Conservation (phyloP, 345 rosid genomes). For the Salix exigua region DNA sequence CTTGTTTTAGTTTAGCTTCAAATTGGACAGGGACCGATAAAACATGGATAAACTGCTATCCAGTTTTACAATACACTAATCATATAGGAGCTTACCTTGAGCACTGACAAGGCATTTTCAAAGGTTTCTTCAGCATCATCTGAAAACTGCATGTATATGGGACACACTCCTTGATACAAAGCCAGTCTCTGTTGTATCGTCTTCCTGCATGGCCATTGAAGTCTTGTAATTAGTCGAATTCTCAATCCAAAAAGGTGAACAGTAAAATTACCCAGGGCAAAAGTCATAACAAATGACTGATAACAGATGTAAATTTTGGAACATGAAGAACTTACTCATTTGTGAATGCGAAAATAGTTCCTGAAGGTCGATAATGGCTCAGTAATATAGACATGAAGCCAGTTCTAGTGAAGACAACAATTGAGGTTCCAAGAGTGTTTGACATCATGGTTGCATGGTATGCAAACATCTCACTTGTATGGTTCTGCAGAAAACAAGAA, state of each 20-base stretch:
- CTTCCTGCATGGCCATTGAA: conserved; percentile 52
- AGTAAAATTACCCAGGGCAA: neutral
- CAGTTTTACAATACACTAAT: neutral
- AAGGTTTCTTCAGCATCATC: conserved; percentile 95
- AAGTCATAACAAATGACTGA: conserved; percentile 1
- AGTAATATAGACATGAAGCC: conserved; percentile 92
- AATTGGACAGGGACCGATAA: neutral
- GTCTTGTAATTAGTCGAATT: neutral
- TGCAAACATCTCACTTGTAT: conserved; percentile 99
- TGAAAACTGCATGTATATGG: conserved; percentile 83
- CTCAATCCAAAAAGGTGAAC: too few relatives aligned
- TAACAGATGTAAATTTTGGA: neutral
- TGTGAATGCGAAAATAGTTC: conserved; percentile 90
- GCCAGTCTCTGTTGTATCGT: conserved; percentile 84
- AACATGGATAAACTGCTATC: neutral
- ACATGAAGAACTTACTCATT: conserved; percentile 58
- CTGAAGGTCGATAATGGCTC: conserved; percentile 95
- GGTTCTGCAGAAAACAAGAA: conserved; percentile 56
- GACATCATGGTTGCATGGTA: conserved; percentile 99
- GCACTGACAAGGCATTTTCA: conserved; percentile 58
- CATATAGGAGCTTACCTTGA: conserved; percentile 46
- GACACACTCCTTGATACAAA: conserved; percentile 91
- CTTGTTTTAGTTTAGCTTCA: neutral
- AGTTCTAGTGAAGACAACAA: conserved; percentile 92
- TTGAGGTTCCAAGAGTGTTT: conserved; percentile 92